A percentile compares a stretch with the other conserved stretches of the same genome.
Evolutionary conservation across 805 yeast species (phyloP).

Genomic region (Sugiyamaella smithiae): DNA sequence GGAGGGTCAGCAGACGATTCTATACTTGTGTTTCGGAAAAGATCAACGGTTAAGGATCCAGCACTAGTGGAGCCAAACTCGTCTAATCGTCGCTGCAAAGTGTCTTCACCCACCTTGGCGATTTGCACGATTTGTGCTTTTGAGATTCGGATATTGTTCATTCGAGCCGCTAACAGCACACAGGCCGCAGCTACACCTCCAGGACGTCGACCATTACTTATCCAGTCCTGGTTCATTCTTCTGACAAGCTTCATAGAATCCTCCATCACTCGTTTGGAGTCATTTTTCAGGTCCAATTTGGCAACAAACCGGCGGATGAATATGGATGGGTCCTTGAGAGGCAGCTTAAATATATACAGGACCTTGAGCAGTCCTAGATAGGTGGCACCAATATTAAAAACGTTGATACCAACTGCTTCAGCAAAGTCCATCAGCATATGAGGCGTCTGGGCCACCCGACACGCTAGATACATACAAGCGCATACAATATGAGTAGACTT

Average conservation of each 20-base stretch:
- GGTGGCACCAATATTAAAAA: constrained; percentile 93
- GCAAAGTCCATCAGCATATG: constrained; percentile 97
- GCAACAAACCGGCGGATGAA: constrained; percentile 94
- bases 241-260: constrained; percentile 87
- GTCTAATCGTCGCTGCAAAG: constrained; percentile 82
- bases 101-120: constrained; percentile 92
- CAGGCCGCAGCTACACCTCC: constrained; percentile 99
- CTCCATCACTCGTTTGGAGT: constrained; percentile 63
- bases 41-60: constrained; percentile 66
- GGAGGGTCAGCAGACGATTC: constrained; percentile 72
- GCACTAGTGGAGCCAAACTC: constrained; percentile 81
- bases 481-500: constrained; percentile 93
- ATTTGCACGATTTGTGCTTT: constrained; percentile 93
- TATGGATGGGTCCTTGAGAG: constrained; percentile 90
- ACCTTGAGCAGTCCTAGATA: constrained; percentile 89
- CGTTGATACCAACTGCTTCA: constrained; percentile 83
- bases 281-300: constrained; percentile 73
- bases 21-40: constrained; percentile 55
- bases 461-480: constrained; percentile 91
- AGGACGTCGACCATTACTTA: constrained; percentile 93
- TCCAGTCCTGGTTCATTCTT: constrained; percentile 94
- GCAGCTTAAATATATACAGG: constrained; percentile 70
- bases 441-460: constrained; percentile 85
- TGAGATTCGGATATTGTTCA: constrained; percentile 90
- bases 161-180: constrained; percentile 85